phyloP scores from a whole-genome alignment of 805 yeast species.

The Peterozyma xylosa region DNA sequence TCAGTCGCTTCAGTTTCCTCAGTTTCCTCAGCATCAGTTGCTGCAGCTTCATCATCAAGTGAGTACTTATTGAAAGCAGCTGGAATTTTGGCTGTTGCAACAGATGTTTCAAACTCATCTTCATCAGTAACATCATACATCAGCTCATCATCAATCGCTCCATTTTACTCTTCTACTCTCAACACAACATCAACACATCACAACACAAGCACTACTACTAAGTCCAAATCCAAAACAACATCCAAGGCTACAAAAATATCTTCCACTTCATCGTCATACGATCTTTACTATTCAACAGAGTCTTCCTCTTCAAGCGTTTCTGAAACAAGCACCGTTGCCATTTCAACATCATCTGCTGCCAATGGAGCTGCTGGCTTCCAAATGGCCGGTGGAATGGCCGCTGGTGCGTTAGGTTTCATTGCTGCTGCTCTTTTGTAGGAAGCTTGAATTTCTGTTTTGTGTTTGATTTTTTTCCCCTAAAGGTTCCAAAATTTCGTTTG shows the following conservation, averaged over 20 bases:
- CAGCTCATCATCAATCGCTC: slow-evolving; percentile 12
- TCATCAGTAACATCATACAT: slow-evolving; percentile 11
- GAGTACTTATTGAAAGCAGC: slow-evolving; percentile 20
- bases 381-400: slow-evolving; percentile 22
- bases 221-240: no score
- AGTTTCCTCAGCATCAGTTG: slow-evolving; percentile 17
- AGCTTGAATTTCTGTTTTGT: slow-evolving; percentile 11
- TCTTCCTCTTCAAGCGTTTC: slow-evolving; percentile 13
- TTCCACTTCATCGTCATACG: slow-evolving; percentile 6
- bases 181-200: slow-evolving; percentile 8
- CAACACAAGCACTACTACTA: slow-evolving; percentile 7
- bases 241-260: slow-evolving; percentile 2
- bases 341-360: slow-evolving; percentile 21
- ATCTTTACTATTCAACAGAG: slow-evolving; percentile 5
- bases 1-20: slow-evolving; percentile 20
- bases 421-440: slow-evolving; percentile 28
- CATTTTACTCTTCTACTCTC: slow-evolving; percentile 6
- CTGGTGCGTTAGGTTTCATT: slow-evolving; percentile 24
- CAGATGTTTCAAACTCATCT: slow-evolving; percentile 25
- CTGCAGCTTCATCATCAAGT: slow-evolving; percentile 16
- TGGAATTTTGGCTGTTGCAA: slow-evolving; percentile 32
- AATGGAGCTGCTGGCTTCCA: slow-evolving; percentile 24
- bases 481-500: background rate
- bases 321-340: slow-evolving; percentile 12
- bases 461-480: slow-evolving; percentile 1